Evolutionary conservation across 805 yeast species (phyloP), one percentile per base, ranked within the genome.

Genomic region (Saturnispora kantuleensis): DNA sequence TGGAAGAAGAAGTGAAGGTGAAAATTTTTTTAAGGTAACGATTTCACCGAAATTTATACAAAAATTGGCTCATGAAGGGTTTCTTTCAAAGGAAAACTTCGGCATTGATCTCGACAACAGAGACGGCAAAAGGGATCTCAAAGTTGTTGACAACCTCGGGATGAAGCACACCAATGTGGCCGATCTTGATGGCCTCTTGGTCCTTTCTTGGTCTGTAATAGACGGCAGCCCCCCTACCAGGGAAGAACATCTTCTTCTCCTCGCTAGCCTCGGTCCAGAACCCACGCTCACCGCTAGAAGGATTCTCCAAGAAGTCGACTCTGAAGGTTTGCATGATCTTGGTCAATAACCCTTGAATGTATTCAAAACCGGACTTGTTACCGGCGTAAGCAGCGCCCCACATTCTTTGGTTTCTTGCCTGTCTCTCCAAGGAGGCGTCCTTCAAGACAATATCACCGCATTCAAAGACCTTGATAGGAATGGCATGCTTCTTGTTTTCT

Each of bases 351-450:
- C 99, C 99, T 69, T 93, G 98, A 42, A 87, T 86, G 52, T 71
- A 73, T 68, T 93, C 99, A 59, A 93, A 93, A 47, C 97, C 96
- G 13, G 97, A 85, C 13, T 89, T 79, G 66, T 89, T 90, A 58
- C 97, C 97, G 18, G 90, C 96, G 54, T 78, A 86, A 37, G 90
- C 75, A 30, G 97, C 97, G 57, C 84, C 82, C 89, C 96, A 93
- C 62, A 85, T 83, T 65, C 97, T 84, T 71, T 85, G 87, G 67
- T 93, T 93, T 65, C 69, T 77, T 6, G 97, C 94, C 54, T 83
- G 84, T 67, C 96, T 81, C 71, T 93, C 99, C 7, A 42, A 26
- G 46, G 81, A 67, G 18, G 73, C 62, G 60, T 88, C 81, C 67
- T 90, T 88, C 69, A 84, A 78, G 16, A 87, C 96, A 49, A 93